Percentiles rank a stretch among this genome's conserved stretches.
phyloP scores from a whole-genome alignment of 345 rosid species.

The Eucalyptus sp. region DNA sequence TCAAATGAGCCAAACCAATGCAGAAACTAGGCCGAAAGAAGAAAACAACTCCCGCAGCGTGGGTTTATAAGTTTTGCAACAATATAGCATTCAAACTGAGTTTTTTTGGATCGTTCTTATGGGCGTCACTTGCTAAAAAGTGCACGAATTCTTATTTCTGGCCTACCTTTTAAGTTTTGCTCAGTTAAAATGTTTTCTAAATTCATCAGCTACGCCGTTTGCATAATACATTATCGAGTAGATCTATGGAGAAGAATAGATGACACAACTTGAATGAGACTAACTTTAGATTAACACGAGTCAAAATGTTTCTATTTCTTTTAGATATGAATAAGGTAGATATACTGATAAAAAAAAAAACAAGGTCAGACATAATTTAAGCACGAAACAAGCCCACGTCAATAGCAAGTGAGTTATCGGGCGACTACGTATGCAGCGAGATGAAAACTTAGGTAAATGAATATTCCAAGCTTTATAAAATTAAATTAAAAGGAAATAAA shows the following conservation, averaged over 20 bases:
- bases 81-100: background rate
- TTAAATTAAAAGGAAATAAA: background rate
- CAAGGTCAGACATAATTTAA: background rate
- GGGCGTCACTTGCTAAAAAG: background rate
- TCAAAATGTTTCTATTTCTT: background rate
- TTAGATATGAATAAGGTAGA: background rate
- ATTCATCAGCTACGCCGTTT: background rate
- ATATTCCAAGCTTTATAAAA: too few relatives aligned
- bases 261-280: background rate
- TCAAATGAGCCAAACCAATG: background rate
- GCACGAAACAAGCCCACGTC: background rate
- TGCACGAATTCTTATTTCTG: background rate
- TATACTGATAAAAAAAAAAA: background rate
- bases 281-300: background rate
- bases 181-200: background rate
- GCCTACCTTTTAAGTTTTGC: background rate
- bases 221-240: background rate
- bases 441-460: background rate
- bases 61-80: background rate
- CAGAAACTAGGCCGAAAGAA: background rate
- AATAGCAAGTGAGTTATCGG: background rate
- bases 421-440: background rate
- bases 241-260: background rate
- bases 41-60: background rate
- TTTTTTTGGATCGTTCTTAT: background rate